These are phyloP conservation scores for Alternaria sp. DNA, from an alignment of 2,329 filamentous ascomycete species.

Conservation along the genomic window DNA sequence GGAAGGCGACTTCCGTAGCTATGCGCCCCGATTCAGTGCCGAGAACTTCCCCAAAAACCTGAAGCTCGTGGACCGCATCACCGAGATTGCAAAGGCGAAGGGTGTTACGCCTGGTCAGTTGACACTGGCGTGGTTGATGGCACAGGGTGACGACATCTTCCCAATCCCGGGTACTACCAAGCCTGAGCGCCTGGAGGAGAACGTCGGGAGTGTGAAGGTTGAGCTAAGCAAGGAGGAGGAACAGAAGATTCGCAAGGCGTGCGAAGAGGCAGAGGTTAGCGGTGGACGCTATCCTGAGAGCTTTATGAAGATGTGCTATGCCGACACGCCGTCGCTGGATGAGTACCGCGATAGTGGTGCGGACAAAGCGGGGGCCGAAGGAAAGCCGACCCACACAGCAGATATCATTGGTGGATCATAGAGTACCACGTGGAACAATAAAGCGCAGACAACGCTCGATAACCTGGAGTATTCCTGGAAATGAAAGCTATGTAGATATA, in stretches of 20 bases:
- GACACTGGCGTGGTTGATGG: constrained; percentile 52
- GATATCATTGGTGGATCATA: constrained; percentile 8
- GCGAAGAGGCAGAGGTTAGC: constrained; percentile 50
- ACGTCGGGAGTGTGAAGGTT: constrained; percentile 34
- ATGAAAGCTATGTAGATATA: background rate
- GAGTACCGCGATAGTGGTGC: background rate
- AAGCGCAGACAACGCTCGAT: background rate
- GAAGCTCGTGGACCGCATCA: constrained; percentile 41
- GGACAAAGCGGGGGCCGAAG: background rate
- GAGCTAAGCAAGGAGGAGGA: constrained; percentile 38
- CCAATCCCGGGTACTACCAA: constrained; percentile 61
- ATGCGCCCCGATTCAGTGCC: constrained; percentile 50
- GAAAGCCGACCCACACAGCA: constrained; percentile 5
- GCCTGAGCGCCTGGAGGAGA: constrained; percentile 40
- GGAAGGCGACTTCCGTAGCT: constrained; percentile 30
- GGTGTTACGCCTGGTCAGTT: constrained; percentile 64
- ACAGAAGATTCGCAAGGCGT: constrained; percentile 33
- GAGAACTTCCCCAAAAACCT: constrained; percentile 50
- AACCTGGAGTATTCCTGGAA: background rate
- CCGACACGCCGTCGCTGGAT: constrained; percentile 46
- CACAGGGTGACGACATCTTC: constrained; percentile 58
- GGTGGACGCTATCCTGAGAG: constrained; percentile 51
- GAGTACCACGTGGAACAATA: background rate
- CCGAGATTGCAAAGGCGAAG: constrained; percentile 53
- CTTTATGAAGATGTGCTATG: constrained; percentile 44